These are phyloP conservation scores for Gossypium rotundifolium DNA, from an alignment of 345 rosid species.

Conservation along the genomic window DNA sequence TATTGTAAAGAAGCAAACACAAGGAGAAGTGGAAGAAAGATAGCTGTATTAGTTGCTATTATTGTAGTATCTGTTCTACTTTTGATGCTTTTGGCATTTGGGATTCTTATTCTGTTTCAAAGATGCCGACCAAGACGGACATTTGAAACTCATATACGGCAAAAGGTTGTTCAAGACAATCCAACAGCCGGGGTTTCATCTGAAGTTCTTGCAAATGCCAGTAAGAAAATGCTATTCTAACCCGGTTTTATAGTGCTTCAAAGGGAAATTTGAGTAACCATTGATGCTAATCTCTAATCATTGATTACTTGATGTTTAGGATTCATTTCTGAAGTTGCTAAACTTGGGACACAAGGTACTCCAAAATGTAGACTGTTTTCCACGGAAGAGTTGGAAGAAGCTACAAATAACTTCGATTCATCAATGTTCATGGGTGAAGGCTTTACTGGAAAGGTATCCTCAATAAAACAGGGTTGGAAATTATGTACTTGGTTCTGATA, in stretches of 20 bases:
- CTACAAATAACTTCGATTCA: slow-evolving; percentile 65
- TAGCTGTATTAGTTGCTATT: slow-evolving; percentile 41
- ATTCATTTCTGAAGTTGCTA: slow-evolving; percentile 68
- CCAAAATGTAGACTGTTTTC: slow-evolving; percentile 48
- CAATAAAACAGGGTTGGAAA: neutral
- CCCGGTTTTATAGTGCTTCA: slow-evolving; percentile 5
- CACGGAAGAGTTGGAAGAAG: slow-evolving; percentile 79
- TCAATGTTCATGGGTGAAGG: slow-evolving; percentile 71
- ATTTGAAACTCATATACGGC: slow-evolving; percentile 40
- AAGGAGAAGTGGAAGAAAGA: slow-evolving; percentile 41
- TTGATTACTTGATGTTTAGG: slow-evolving; percentile 38
- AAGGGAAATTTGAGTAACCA: neutral
- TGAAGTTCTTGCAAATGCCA: slow-evolving; percentile 77
- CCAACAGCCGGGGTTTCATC: slow-evolving; percentile 53
- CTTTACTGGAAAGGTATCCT: slow-evolving; percentile 69
- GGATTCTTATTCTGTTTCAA: slow-evolving; percentile 35
- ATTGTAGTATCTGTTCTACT: slow-evolving; percentile 53
- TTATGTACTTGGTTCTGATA: neutral
- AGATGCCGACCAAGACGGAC: slow-evolving; percentile 35
- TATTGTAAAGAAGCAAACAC: slow-evolving; percentile 43
- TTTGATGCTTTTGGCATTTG: slow-evolving; percentile 43
- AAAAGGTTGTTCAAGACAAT: slow-evolving; percentile 53
- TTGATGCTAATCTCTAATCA: neutral
- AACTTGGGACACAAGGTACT: slow-evolving; percentile 59
- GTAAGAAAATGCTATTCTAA: slow-evolving; percentile 43